Evolutionary conservation across 148 eudicot species (phyloP).

Genomic region (Rhododendron vialii): DNA sequence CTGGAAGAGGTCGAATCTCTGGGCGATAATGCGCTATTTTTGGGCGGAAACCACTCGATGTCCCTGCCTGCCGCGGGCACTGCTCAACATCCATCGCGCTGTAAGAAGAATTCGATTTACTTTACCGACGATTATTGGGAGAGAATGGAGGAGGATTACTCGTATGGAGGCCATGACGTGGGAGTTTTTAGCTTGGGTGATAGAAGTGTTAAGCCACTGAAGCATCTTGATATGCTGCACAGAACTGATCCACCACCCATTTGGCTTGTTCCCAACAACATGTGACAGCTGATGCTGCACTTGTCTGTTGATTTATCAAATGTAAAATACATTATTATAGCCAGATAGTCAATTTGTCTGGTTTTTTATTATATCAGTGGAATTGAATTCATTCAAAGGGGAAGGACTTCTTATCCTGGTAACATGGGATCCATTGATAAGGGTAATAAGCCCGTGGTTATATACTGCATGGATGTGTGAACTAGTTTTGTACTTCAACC

Average conservation of each 20-base stretch:
- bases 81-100: not conserved
- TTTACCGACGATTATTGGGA: not conserved
- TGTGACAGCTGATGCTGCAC: not conserved
- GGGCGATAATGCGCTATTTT: not conserved
- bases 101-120: not conserved
- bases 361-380: not conserved
- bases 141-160: not conserved
- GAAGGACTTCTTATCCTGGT: not conserved
- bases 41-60: not conserved
- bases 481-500: not conserved
- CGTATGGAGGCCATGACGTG: slow-evolving; percentile 2
- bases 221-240: not conserved
- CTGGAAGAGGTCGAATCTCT: not conserved
- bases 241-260: not conserved
- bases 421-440: not conserved
- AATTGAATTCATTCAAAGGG: no score
- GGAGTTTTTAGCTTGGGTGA: not conserved
- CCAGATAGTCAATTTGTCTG: not conserved
- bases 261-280: not conserved
- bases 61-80: not conserved
- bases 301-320: not conserved
- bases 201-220: not conserved
- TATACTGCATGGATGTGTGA: not conserved
- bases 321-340: not conserved
- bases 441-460: not conserved